Evolutionary conservation across 192 early-diverging fungal species (phyloP).

Genomic region (Coemansia sp.): DNA sequence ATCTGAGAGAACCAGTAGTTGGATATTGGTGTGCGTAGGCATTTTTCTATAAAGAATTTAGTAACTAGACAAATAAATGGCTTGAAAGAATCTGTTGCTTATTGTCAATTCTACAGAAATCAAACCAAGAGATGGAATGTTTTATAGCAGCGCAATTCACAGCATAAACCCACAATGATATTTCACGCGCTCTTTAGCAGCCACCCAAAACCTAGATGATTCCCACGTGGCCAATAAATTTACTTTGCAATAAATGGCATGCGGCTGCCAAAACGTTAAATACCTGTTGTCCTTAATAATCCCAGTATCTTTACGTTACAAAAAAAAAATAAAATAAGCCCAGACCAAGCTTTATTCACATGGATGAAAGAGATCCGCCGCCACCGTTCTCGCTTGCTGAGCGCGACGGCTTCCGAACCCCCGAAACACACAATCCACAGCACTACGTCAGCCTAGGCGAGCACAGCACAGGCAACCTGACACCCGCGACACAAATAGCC

Average conservation of each 20-base stretch:
- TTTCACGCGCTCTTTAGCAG: no score
- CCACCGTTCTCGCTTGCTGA: constrained; percentile 1
- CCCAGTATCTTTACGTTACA: background rate
- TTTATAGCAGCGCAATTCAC: no score
- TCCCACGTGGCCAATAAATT: background rate
- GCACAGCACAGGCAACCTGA: background rate
- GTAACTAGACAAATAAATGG: no score
- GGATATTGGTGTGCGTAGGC: no score
- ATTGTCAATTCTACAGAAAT: no score
- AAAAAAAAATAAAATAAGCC: background rate
- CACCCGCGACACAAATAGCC: background rate
- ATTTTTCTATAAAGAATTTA: no score
- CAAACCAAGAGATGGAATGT: no score
- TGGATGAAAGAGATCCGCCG: background rate
- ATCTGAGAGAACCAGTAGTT: no score
- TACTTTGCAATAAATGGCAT: background rate
- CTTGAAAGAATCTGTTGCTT: no score
- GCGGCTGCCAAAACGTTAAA: no score
- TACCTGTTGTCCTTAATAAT: background rate
- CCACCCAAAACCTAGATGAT: background rate
- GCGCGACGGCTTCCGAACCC: background rate
- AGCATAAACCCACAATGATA: no score
- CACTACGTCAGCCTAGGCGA: background rate
- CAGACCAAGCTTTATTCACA: background rate
- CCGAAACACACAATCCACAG: background rate